A percentile compares a stretch with the other conserved stretches of the same genome.
These are phyloP conservation scores for Alternaria alternata DNA, from an alignment of 2,329 filamentous ascomycete genomes.

Conservation along the genomic window DNA sequence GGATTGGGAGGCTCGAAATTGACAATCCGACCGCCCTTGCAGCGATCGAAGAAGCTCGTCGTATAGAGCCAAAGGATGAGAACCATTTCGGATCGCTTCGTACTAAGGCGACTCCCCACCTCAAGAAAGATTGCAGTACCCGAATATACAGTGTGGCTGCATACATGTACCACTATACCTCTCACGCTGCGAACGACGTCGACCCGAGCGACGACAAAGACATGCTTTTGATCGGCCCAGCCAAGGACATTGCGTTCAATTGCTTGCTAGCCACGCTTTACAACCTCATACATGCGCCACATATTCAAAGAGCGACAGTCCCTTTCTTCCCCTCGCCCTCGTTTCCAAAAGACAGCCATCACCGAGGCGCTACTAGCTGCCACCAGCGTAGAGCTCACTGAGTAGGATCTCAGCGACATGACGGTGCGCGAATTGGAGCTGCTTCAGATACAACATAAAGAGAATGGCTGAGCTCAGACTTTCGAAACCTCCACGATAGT, in stretches of 20 bases:
- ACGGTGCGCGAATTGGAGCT: neutral
- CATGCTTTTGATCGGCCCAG: neutral
- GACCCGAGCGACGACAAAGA: neutral
- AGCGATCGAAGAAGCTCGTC: neutral
- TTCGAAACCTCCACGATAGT: neutral
- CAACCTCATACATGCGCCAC: neutral
- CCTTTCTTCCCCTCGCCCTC: neutral
- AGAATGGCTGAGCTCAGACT: neutral
- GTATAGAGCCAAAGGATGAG: neutral
- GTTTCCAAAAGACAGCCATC: neutral
- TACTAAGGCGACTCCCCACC: neutral
- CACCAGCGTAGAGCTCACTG: neutral
- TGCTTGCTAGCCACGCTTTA: neutral
- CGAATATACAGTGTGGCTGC: neutral
- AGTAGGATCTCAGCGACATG: neutral
- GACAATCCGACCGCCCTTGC: neutral
- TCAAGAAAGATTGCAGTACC: neutral
- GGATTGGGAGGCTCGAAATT: too few relatives aligned
- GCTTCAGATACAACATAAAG: too few relatives aligned
- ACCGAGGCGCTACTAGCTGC: neutral
- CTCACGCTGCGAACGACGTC: neutral
- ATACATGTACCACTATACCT: neutral
- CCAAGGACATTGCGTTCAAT: neutral
- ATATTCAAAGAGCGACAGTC: neutral
- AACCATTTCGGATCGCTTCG: neutral